A percentile compares a stretch with the other conserved stretches of the same genome.
These are phyloP conservation scores for Ogataea philodendri DNA, from an alignment of 805 yeast genomes.

Conservation along the genomic window DNA sequence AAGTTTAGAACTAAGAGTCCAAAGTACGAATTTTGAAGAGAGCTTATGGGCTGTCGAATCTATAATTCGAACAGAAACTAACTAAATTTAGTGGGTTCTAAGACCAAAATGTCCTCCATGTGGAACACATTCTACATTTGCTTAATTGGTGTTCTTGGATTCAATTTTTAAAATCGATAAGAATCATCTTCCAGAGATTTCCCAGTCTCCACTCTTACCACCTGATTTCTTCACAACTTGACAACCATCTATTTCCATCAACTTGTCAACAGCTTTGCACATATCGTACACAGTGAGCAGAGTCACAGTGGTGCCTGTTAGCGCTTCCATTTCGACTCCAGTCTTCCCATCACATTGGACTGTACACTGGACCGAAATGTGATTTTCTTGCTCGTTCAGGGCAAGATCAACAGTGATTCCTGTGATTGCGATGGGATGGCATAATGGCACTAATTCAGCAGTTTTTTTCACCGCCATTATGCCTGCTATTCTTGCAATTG, in stretches of 20 bases:
- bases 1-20: slow-evolving; percentile 17
- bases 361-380: slow-evolving; percentile 35
- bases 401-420: slow-evolving; percentile 38
- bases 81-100: slow-evolving; percentile 14
- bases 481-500: slow-evolving; percentile 48
- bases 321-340: slow-evolving; percentile 60
- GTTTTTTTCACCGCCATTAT: slow-evolving; percentile 53
- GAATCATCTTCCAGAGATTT: slow-evolving; percentile 1
- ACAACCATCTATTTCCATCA: slow-evolving; percentile 40
- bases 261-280: slow-evolving; percentile 57
- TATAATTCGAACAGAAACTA: slow-evolving; percentile 3
- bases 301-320: slow-evolving; percentile 44
- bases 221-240: slow-evolving; percentile 43
- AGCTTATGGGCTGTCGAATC: slow-evolving; percentile 7
- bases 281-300: slow-evolving; percentile 53
- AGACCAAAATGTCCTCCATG: slow-evolving; percentile 9
- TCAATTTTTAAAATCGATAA: slow-evolving; percentile 5
- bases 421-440: slow-evolving; percentile 47
- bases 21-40: slow-evolving; percentile 10
- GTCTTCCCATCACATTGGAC: slow-evolving; percentile 51
- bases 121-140: slow-evolving; percentile 14
- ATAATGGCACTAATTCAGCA: slow-evolving; percentile 45
- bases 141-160: slow-evolving; percentile 16
- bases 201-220: slow-evolving; percentile 37
- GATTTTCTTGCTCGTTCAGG: slow-evolving; percentile 18